phyloP scores from a whole-genome alignment of 768 basidiomycete genomes.

The Jaapia argillacea region DNA sequence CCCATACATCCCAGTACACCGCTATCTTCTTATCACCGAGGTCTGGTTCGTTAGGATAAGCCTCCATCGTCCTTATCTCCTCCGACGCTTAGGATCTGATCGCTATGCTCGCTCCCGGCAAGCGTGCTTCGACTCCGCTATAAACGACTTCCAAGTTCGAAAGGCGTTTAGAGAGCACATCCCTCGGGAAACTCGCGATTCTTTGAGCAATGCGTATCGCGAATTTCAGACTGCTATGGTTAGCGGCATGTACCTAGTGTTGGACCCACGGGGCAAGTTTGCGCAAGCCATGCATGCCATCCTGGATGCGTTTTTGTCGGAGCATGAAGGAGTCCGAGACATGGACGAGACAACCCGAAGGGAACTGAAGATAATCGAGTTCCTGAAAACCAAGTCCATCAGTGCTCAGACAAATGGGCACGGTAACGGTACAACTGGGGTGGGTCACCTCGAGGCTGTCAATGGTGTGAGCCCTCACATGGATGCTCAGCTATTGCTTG shows the following conservation, averaged over 20 bases:
- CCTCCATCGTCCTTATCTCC: slow-evolving; percentile 80
- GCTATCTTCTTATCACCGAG: slow-evolving; percentile 85
- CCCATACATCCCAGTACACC: slow-evolving; percentile 67
- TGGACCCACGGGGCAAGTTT: slow-evolving; percentile 66
- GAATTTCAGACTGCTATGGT: slow-evolving; percentile 90
- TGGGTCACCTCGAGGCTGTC: slow-evolving; percentile 2
- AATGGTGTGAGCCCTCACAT: slow-evolving; percentile 18
- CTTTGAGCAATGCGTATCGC: slow-evolving; percentile 72
- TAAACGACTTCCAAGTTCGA: slow-evolving; percentile 77
- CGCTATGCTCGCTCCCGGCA: slow-evolving; percentile 72
- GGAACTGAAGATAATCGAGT: slow-evolving; percentile 80
- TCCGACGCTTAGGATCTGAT: slow-evolving; percentile 69
- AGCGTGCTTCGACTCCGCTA: slow-evolving; percentile 88
- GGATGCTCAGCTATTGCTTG: slow-evolving; percentile 42
- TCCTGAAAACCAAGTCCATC: slow-evolving; percentile 54
- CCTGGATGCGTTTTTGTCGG: slow-evolving; percentile 66
- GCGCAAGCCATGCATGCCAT: slow-evolving; percentile 69
- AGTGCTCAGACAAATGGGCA: slow-evolving; percentile 7
- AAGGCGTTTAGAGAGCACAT: slow-evolving; percentile 53
- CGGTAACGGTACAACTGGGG: slow-evolving; percentile 1
- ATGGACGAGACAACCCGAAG: slow-evolving; percentile 76
- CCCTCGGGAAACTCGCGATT: slow-evolving; percentile 54
- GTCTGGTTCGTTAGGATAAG: slow-evolving; percentile 79
- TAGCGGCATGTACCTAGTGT: slow-evolving; percentile 74
- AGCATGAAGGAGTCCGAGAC: slow-evolving; percentile 48